Base-by-base conservation (phyloP, 257 asterid genomes). In the Solanum pinnatisectum region DNA sequence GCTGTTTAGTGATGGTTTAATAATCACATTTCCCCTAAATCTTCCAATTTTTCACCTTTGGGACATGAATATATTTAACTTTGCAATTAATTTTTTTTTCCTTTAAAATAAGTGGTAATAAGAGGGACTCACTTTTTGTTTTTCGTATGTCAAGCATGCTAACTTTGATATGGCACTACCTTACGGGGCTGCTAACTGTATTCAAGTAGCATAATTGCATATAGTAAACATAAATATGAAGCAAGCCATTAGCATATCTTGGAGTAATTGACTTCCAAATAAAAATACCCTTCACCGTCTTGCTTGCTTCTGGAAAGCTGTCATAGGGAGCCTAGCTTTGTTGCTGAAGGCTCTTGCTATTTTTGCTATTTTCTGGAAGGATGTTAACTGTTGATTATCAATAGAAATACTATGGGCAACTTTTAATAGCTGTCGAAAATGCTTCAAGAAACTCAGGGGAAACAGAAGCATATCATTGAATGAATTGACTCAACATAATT, bases 121-220 rank as follows among this genome's bases (percentile, higher is more conserved):
- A 4, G 36, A 14, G 84, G n/a, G 60, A 40, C 36, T 77, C 84
- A 40, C 14, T 40, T 71, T 25, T n/a, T 25, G 35, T 49, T 14
- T 78, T n/a, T 40, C 1, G 84, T n/a, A 25, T 8, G 13, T 78
- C 84, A 40, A 40, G 36, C 60, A 25, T 42, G 33, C 32, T 39
- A 74, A 22, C 20, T 70, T 77, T 39, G 84, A 40, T n/a, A 23
- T 52, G 63, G n/a, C 92, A 2, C 27, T 59, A 59, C 13, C 68
- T 70, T 91, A 90, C 74, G 93, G 91, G 8, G 90, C 89, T 52
- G 6, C 5, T 90, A 92, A 6, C 77, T 59, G 27, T 59, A 59
- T 22, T 59, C 83, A 23, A 27, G 52, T 36, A 37, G 32, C 32
- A 37, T 36, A 37, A 23, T 39, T 18, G 65, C 49, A 76, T 42